phyloP scores from a whole-genome alignment of 2,329 filamentous ascomycete species.

The Fusarium solani-melongenae region DNA sequence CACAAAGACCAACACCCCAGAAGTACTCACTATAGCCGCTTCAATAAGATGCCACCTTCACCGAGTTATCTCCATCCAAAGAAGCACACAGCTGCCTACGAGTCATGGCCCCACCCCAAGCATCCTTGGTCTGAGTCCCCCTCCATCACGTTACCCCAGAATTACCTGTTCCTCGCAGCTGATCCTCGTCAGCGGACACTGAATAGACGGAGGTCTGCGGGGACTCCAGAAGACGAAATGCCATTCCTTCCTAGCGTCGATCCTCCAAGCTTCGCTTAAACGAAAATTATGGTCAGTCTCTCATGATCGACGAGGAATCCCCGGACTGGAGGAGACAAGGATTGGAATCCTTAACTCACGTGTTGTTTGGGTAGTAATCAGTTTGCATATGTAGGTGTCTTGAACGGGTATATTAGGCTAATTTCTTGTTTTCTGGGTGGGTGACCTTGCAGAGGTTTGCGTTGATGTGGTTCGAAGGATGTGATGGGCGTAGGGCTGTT shows the following conservation, averaged over 20 bases:
- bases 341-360: not conserved
- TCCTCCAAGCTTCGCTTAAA: not conserved
- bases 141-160: not conserved
- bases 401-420: not conserved
- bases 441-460: too few species aligned
- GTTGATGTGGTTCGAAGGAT: too few species aligned
- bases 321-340: not conserved
- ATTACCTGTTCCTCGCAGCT: not conserved
- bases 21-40: constrained; percentile 4
- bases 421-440: too few species aligned
- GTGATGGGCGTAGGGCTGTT: too few species aligned
- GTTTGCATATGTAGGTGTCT: not conserved
- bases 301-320: not conserved
- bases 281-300: not conserved
- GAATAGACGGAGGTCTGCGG: not conserved
- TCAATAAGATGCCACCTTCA: not conserved
- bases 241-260: not conserved
- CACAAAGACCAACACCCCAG: not conserved
- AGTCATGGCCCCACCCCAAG: not conserved
- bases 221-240: not conserved
- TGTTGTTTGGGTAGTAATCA: not conserved
- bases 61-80: constrained; percentile 5
- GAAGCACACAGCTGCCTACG: not conserved
- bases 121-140: not conserved
- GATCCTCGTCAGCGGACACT: not conserved